Conservation (phyloP, 78 protist species). For the Dictyostelium brefeldianum region DNA sequence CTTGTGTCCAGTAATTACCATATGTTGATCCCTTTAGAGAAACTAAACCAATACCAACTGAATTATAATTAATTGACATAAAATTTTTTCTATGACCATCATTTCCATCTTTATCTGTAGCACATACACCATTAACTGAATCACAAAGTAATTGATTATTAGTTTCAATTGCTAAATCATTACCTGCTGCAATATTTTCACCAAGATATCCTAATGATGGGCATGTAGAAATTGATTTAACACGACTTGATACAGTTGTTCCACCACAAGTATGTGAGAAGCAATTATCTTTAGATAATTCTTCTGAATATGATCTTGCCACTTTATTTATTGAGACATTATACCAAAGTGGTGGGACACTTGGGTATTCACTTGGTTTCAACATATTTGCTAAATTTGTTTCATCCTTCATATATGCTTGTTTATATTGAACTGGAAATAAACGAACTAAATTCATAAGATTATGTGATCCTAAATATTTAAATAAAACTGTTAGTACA, state of each 20-base stretch:
- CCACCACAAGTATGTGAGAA: not conserved
- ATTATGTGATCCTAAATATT: not conserved
- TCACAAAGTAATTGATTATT: conserved; percentile 26
- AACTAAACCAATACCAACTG: not conserved
- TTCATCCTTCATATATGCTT: not conserved
- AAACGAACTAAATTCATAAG: not conserved
- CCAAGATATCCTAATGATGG: not conserved
- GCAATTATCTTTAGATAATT: not conserved
- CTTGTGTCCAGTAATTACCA: not conserved
- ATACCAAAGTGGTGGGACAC: conserved; percentile 5
- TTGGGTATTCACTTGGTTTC: not conserved
- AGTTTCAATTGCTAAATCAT: not conserved
- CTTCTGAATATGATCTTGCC: conserved; percentile 7
- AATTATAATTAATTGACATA: not conserved
- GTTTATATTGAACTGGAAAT: conserved; percentile 5
- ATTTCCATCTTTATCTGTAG: not conserved
- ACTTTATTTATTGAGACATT: not conserved
- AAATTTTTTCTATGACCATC: not conserved
- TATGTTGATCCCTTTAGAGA: not conserved
- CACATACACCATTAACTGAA: not conserved
- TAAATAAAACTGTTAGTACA: too few relatives aligned
- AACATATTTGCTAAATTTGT: not conserved
- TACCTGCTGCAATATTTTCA: conserved; percentile 15
- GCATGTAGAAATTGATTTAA: too few relatives aligned
- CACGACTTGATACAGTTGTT: not conserved